Base-by-base conservation (phyloP, 2,329 filamentous ascomycete species). In the Pyricularia pennisetigena region DNA sequence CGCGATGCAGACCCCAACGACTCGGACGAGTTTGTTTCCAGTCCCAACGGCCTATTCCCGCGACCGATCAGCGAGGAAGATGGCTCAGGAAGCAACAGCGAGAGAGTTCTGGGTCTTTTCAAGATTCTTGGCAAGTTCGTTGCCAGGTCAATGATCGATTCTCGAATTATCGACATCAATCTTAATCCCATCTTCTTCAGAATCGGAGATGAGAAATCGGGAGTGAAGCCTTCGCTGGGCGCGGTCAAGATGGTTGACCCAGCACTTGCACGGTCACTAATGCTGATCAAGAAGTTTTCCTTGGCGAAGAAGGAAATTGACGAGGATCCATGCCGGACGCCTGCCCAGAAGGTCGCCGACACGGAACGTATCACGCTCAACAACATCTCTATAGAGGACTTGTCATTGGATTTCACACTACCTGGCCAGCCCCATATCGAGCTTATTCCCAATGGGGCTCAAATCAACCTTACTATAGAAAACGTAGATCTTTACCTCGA, bases 111-210 rank as follows among this genome's bases (percentile, higher is more conserved):
- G 41, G 90, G 95, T 73, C 81, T 97, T 23, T 99, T 97, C 82
- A 96, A 90, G 78, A 90, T 94, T 75, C 88, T 99, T 26, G 95
- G 95, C 73, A 98, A 97, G 76, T 99, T 99, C 77, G 94, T 98
- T 65, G 95, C 96, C 32, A 89, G 95, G 66, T 97, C 95, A 0
- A 98, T 99, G 95, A 90, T 99, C 67, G 95, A 99, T 77, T 97
- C 94, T 0, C 88, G 95, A 68, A 98, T 99, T 76, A 97, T 99
- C 72, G 95, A 99, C 74, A 89, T 99, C 72, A 95, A 94, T 68
- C 95, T 99, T 80, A 99, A 97, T 76, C 92, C 95, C 1, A 97
- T 93, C 6, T 97, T 99, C 82, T 99, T 99, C 88, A 92, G 94
- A 69, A 91, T 97, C 71, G 92, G 92, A 20, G 91, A 96, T 73